These are phyloP conservation scores for Axilococcus clingmanii DNA, from an alignment of 139 green algal genomes.

Conservation along the genomic window DNA sequence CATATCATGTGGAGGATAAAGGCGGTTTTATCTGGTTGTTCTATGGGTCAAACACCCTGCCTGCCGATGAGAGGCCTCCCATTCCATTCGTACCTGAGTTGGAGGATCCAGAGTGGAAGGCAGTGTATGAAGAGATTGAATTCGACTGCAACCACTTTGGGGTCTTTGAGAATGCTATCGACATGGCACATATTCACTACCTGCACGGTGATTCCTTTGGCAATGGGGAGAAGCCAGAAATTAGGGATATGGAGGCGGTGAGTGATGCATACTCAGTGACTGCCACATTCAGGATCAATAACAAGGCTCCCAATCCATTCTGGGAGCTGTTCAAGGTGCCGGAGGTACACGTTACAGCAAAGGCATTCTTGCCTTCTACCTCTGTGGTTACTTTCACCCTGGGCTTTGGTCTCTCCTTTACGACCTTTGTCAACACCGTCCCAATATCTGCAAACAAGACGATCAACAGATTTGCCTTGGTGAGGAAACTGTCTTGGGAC, in stretches of 20 bases:
- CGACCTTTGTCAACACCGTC: conserved; percentile 73
- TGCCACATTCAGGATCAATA: conserved; percentile 51
- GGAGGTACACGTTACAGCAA: conserved; percentile 52
- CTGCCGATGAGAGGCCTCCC: conserved; percentile 57
- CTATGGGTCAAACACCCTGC: conserved; percentile 51
- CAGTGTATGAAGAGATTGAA: conserved; percentile 59
- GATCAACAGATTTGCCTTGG: conserved; percentile 70
- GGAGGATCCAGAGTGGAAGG: conserved; percentile 53
- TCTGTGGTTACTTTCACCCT: conserved; percentile 65
- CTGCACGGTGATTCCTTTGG: conserved; percentile 50
- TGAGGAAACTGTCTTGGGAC: conserved; percentile 41
- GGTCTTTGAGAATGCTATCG: conserved; percentile 88
- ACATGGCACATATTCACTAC: conserved; percentile 86
- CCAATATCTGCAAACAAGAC: conserved; percentile 48
- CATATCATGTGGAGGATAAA: conserved; percentile 54
- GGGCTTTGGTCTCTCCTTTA: conserved; percentile 48
- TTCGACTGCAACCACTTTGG: conserved; percentile 40
- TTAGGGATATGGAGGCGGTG: conserved; percentile 53
- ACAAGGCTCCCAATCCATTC: conserved; percentile 68
- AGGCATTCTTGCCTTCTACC: conserved; percentile 63
- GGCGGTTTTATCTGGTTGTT: conserved; percentile 81
- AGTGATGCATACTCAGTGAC: conserved; percentile 26
- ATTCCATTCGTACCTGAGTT: conserved; percentile 66
- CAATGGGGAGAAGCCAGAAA: conserved; percentile 40
- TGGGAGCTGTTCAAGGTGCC: conserved; percentile 54